Conservation (phyloP, 2,329 filamentous ascomycete species). For the Sclerotinia sclerotiorum region DNA sequence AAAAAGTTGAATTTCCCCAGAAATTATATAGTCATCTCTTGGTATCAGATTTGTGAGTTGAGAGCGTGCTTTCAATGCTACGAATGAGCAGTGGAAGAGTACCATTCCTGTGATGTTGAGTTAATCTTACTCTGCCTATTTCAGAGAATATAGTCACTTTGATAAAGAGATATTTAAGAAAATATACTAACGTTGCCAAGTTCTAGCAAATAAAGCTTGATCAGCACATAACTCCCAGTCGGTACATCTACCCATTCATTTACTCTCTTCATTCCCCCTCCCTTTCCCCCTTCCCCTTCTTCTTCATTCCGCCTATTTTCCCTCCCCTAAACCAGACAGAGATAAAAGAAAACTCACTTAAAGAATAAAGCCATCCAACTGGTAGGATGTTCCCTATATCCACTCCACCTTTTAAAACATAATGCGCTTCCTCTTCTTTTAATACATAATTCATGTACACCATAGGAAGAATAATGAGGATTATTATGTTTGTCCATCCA, state of each 20-base stretch:
- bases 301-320: no score
- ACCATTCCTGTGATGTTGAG: slow-evolving; percentile 51
- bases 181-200: slow-evolving; percentile 21
- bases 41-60: slow-evolving; percentile 47
- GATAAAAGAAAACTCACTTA: slow-evolving; percentile 41
- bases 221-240: neutral
- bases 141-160: neutral
- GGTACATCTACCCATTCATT: no score
- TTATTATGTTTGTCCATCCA: slow-evolving; percentile 37
- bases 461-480: slow-evolving; percentile 49
- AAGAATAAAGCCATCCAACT: slow-evolving; percentile 58
- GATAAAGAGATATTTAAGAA: no score
- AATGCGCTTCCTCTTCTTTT: slow-evolving; percentile 51
- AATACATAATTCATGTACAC: slow-evolving; percentile 56
- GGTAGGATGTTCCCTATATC: slow-evolving; percentile 46
- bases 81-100: slow-evolving; percentile 58
- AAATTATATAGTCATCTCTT: slow-evolving; percentile 49
- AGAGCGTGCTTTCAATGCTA: slow-evolving; percentile 56
- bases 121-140: neutral
- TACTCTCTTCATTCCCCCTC: no score
- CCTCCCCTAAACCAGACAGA: no score
- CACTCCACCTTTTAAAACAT: slow-evolving; percentile 54
- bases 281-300: no score
- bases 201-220: neutral
- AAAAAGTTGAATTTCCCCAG: slow-evolving; percentile 53